Evolutionary conservation across 768 basidiomycete species (phyloP).

Genomic region (Dioszegia hungarica): DNA sequence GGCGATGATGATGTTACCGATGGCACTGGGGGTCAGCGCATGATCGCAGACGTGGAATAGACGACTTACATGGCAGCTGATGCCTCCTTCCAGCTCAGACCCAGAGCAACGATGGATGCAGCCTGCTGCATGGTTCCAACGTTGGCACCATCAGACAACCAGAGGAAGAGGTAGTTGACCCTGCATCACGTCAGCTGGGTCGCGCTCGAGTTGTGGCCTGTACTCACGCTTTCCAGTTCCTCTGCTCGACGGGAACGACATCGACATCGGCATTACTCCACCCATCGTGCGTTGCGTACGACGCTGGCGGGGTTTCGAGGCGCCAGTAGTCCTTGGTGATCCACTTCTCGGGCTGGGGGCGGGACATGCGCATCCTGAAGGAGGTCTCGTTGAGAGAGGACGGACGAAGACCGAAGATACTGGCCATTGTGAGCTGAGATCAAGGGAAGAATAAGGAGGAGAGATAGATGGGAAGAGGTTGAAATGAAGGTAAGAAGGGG

Average conservation of each 20-base stretch:
- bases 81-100: slow-evolving; percentile 39
- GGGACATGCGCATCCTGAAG: neutral
- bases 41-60: slow-evolving; percentile 54
- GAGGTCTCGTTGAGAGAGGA: neutral
- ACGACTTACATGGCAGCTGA: slow-evolving; percentile 36
- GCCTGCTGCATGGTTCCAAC: slow-evolving; percentile 47
- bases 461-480: neutral
- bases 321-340: slow-evolving; percentile 34
- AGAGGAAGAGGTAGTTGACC: slow-evolving; percentile 43
- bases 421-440: neutral
- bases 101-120: slow-evolving; percentile 36
- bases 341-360: slow-evolving; percentile 18
- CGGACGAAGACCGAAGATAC: neutral
- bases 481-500: neutral
- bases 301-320: slow-evolving; percentile 40
- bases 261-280: slow-evolving; percentile 45
- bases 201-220: neutral
- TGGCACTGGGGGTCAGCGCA: slow-evolving; percentile 57
- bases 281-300: slow-evolving; percentile 39
- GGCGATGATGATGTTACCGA: slow-evolving; percentile 68
- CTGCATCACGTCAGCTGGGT: neutral
- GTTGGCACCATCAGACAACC: slow-evolving; percentile 43
- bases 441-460: neutral
- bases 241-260: slow-evolving; percentile 36
- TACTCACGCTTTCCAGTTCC: slow-evolving; percentile 41